phyloP scores from a whole-genome alignment of 306 rosid genomes.

The Citrullus amarus region DNA sequence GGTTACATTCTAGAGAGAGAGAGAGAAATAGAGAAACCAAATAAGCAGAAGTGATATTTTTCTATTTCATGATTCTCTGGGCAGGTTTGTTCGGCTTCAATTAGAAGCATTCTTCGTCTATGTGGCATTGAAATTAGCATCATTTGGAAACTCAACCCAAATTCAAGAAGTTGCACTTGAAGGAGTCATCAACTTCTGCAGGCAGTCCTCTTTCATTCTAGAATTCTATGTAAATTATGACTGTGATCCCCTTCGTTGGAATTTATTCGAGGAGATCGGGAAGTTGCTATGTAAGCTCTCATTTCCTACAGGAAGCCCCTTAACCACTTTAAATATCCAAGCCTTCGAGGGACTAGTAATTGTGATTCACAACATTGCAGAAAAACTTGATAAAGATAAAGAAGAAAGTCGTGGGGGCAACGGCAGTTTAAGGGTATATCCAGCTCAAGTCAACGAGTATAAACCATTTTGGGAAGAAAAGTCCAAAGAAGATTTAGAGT shows the following conservation, averaged over 20 bases:
- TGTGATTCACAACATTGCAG: constrained; percentile 74
- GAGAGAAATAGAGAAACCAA: not conserved
- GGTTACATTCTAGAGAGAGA: not conserved
- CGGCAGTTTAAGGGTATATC: constrained; percentile 25
- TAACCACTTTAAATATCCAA: constrained; percentile 46
- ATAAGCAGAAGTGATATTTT: not conserved
- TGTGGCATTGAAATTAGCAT: constrained; percentile 44
- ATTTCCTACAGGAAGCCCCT: constrained; percentile 35
- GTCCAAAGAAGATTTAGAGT: constrained; percentile 26
- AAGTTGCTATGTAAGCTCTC: constrained; percentile 77
- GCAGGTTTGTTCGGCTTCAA: constrained; percentile 65
- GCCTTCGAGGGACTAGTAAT: constrained; percentile 75
- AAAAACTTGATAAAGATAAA: constrained; percentile 36
- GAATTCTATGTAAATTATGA: constrained; percentile 65
- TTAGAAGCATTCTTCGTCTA: constrained; percentile 62
- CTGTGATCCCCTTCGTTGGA: constrained; percentile 56
- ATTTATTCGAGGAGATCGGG: constrained; percentile 65
- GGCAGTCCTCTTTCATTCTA: constrained; percentile 54
- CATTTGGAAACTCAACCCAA: constrained; percentile 38
- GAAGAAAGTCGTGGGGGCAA: constrained; percentile 20
- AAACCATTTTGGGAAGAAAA: constrained; percentile 69
- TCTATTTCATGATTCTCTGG: not conserved
- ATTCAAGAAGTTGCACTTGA: constrained; percentile 88
- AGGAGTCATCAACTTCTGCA: constrained; percentile 76
- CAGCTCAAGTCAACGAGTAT: constrained; percentile 33